A percentile compares a stretch with the other conserved stretches of the same genome.
Conservation (phyloP, 1,284 basidiomycete genomes). For the Sparassis latifolia region DNA sequence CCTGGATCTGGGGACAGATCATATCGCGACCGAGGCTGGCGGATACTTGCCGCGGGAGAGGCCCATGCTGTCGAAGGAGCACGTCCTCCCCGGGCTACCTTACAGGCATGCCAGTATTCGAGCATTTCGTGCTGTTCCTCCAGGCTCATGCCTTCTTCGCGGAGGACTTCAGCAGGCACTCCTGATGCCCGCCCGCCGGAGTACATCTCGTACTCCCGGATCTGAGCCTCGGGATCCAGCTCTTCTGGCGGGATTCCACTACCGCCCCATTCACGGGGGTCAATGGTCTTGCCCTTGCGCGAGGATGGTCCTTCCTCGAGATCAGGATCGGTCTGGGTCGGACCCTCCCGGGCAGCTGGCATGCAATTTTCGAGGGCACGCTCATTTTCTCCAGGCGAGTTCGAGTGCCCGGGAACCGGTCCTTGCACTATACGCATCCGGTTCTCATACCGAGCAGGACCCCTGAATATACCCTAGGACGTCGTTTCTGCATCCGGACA, state of each 20-base stretch:
- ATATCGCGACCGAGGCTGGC: neutral
- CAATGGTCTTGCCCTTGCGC: neutral
- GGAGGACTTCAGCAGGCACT: neutral
- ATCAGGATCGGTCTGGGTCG: too few relatives aligned
- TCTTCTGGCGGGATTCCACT: neutral
- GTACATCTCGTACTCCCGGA: neutral
- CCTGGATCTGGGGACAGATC: neutral
- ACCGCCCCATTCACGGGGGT: neutral
- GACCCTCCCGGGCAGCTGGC: too few relatives aligned
- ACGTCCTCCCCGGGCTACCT: neutral
- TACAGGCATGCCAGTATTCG: constrained; percentile 1
- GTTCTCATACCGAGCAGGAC: neutral
- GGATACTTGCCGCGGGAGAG: neutral
- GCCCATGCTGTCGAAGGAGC: neutral
- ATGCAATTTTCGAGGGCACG: too few relatives aligned
- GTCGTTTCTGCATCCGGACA: too few relatives aligned
- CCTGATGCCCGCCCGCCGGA: neutral
- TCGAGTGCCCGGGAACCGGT: too few relatives aligned
- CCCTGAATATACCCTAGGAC: too few relatives aligned
- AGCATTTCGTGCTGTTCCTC: constrained; percentile 5
- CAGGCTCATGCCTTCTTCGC: neutral
- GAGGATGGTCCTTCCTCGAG: neutral
- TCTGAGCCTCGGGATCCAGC: neutral
- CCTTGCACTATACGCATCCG: too few relatives aligned
- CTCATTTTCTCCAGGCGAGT: too few relatives aligned